Evolutionary conservation across 306 rosid species (phyloP), one percentile per base, ranked within the genome.

Genomic region (Lathyrus oleraceus): DNA sequence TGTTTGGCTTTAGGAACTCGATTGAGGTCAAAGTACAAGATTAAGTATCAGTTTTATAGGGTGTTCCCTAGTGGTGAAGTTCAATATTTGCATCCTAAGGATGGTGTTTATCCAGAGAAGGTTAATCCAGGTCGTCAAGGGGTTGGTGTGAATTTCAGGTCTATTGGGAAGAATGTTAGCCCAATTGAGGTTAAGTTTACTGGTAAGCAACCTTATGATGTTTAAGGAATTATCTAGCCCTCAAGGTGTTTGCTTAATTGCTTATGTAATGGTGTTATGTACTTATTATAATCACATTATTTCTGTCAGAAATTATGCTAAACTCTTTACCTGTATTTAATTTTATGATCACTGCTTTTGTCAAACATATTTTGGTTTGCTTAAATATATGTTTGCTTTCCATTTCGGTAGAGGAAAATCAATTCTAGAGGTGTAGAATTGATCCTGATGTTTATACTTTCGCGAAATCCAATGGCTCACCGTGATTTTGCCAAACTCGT

Each of bases 71-170:
- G 87, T 59, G 99, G 99, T 0, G 97, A 95, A 65, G 99, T 91
- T 8, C 99, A 95, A 71, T 95, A 95, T 59, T 79, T 95, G 89
- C 98, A 94, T 58, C 99, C 97, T 0, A 95, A 95, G 72, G 99
- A 95, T 51, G 99, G 99, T 2, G 98, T 94, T 3, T 95, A 95
- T 82, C 99, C 99, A 0, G 99, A 95, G 87, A 95, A 95, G 89
- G 99, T 95, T 16, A 95, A 95, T 84, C 85, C 96, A 0, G 99
- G 97, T 27, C 89, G 99, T 60, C 74, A 89, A 86, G 99, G 99
- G 3, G 99, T 91, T 30, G 99, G 97, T 0, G 60, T 0, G 83
- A 95, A 95, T 85, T 89, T 40, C 56, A 84, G 99, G 92, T 95
- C 99, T 6, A 90, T 94, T 27, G 98, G 98, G 5, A 91, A 95